Evolutionary conservation across 2,329 filamentous ascomycete species (phyloP).

Genomic region (Ophioceras dolichostomum): DNA sequence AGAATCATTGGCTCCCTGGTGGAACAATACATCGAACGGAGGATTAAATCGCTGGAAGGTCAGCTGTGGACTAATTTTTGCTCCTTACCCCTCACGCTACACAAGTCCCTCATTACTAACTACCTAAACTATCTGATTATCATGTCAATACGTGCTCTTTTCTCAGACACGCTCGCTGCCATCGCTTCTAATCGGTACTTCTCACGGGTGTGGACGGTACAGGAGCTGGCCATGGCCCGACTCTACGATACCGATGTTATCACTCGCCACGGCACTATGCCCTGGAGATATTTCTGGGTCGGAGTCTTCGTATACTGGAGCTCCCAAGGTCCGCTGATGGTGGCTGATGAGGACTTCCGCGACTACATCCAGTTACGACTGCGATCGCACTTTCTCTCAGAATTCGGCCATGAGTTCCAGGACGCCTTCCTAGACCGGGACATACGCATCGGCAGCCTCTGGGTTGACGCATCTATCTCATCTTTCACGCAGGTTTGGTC

Average conservation of each 20-base stretch:
- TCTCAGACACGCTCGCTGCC: background rate
- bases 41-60: no score
- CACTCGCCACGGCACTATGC: background rate
- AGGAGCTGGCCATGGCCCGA: background rate
- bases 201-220: background rate
- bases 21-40: no score
- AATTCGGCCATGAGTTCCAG: no score
- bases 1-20: no score
- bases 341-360: no score
- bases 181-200: no score
- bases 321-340: no score
- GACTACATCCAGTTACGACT: no score
- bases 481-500: no score
- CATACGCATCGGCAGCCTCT: background rate
- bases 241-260: background rate
- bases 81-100: background rate
- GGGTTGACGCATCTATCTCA: no score
- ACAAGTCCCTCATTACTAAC: background rate
- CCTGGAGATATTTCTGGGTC: background rate
- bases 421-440: no score
- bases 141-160: background rate
- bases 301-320: no score
- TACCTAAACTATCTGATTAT: background rate
- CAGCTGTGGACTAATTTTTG: background rate
- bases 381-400: background rate